These are phyloP conservation scores for Fusarium tuaranense DNA, from an alignment of 2,329 filamentous ascomycete species.

Conservation along the genomic window DNA sequence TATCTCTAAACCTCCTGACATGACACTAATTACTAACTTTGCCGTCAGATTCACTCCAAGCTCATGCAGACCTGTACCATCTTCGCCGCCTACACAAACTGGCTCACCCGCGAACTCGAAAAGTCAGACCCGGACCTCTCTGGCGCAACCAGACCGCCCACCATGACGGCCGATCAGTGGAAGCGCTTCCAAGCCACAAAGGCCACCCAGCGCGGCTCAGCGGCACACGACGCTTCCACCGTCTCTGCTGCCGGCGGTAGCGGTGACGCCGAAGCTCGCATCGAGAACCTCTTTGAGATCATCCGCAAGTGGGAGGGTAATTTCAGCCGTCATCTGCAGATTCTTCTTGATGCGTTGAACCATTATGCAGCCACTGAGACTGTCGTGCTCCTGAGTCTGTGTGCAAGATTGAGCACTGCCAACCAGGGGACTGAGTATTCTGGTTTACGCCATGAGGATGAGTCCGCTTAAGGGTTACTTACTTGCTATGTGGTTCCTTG, in stretches of 20 bases:
- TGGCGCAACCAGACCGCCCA: conserved; percentile 66
- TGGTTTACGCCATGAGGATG: conserved; percentile 70
- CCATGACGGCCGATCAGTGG: conserved; percentile 73
- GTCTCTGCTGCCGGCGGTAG: conserved; percentile 45
- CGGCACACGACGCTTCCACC: conserved; percentile 49
- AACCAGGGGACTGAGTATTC: conserved; percentile 79
- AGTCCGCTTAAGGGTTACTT: conserved; percentile 46
- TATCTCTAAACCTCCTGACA: not conserved
- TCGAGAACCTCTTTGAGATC: conserved; percentile 86
- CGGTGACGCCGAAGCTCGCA: conserved; percentile 57
- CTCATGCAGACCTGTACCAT: conserved; percentile 95
- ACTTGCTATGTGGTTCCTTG: not conserved
- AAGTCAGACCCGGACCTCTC: conserved; percentile 84
- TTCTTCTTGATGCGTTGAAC: conserved; percentile 92
- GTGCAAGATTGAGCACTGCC: conserved; percentile 83
- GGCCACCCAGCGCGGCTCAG: conserved; percentile 53
- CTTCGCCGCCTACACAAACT: conserved; percentile 91
- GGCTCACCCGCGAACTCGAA: conserved; percentile 85
- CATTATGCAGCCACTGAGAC: conserved; percentile 98
- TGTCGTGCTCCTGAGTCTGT: conserved; percentile 90
- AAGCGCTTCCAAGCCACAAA: conserved; percentile 64
- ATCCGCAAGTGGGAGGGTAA: conserved; percentile 93
- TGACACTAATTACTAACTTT: conserved; percentile 22
- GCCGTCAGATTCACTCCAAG: conserved; percentile 88
- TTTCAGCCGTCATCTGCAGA: conserved; percentile 92